Percentiles rank a stretch among this genome's conserved stretches.
phyloP scores from a whole-genome alignment of 2,329 filamentous ascomycete genomes.

The Coleophoma cylindrospora region DNA sequence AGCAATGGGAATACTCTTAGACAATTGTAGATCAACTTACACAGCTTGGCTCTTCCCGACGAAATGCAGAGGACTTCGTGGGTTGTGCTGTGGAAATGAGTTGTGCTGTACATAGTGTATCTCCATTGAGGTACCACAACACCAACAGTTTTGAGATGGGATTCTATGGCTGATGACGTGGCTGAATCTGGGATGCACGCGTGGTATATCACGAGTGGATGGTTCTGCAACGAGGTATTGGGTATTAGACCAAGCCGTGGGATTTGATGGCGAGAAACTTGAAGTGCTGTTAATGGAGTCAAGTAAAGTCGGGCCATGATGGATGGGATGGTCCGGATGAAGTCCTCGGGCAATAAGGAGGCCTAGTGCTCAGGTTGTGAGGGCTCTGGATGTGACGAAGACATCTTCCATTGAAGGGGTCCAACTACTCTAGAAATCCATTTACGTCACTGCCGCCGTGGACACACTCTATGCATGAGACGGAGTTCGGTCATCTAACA shows the following conservation, averaged over 20 bases:
- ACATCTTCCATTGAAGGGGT: too few species aligned
- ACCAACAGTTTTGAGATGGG: slow-evolving; percentile 45
- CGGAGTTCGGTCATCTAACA: too few species aligned
- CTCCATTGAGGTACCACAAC: slow-evolving; percentile 61
- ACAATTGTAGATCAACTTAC: slow-evolving; percentile 19
- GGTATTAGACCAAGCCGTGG: slow-evolving; percentile 50
- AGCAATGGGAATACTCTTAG: background rate
- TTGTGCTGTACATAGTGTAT: slow-evolving; percentile 62
- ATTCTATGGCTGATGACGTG: slow-evolving; percentile 46
- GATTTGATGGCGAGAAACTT: slow-evolving; percentile 54
- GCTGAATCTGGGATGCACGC: slow-evolving; percentile 42
- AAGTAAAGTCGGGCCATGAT: slow-evolving; percentile 10
- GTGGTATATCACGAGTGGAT: slow-evolving; percentile 59
- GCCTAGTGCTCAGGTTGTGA: too few species aligned
- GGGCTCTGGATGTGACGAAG: too few species aligned
- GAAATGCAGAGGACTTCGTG: slow-evolving; percentile 63
- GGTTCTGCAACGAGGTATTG: slow-evolving; percentile 59
- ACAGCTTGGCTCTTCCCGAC: slow-evolving; percentile 52
- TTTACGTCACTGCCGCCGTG: too few species aligned
- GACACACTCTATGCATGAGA: too few species aligned
- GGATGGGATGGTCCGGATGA: background rate
- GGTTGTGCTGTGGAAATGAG: slow-evolving; percentile 63
- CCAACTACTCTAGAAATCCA: too few species aligned
- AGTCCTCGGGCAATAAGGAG: too few species aligned
- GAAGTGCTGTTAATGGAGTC: slow-evolving; percentile 42